Conservation (phyloP, 2,329 filamentous ascomycete genomes). For the Talaromyces rugulosus region DNA sequence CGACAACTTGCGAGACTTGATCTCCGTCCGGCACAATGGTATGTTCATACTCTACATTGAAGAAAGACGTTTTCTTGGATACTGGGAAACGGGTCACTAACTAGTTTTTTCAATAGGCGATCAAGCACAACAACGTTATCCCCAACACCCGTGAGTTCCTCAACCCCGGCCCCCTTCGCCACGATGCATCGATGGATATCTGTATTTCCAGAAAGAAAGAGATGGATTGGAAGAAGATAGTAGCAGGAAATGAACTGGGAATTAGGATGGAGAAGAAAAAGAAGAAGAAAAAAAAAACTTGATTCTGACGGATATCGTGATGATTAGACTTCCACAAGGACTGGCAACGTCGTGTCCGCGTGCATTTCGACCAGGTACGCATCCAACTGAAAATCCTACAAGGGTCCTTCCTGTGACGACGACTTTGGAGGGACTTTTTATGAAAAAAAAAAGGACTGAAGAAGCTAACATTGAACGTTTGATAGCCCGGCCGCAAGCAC, state of each 20-base stretch:
- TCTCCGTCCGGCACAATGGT: slow-evolving; percentile 53
- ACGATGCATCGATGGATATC: not conserved
- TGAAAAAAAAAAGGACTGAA: not conserved
- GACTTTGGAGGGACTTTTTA: slow-evolving; percentile 22
- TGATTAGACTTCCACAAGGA: slow-evolving; percentile 94
- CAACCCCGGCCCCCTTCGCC: slow-evolving; percentile 4
- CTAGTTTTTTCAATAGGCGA: slow-evolving; percentile 59
- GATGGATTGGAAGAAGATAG: not conserved
- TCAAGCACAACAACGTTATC: slow-evolving; percentile 99
- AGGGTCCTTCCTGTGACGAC: not conserved
- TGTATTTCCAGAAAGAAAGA: not conserved
- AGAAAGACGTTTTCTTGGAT: not conserved
- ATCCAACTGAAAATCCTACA: slow-evolving; percentile 18
- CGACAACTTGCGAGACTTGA: slow-evolving; percentile 44
- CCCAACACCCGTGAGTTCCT: slow-evolving; percentile 79
- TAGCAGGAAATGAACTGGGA: slow-evolving; percentile 7
- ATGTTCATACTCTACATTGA: slow-evolving; percentile 23
- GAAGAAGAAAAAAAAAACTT: slow-evolving; percentile 15
- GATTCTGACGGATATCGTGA: slow-evolving; percentile 21
- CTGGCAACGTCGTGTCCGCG: slow-evolving; percentile 98
- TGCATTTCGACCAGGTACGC: slow-evolving; percentile 99
- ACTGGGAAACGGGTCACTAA: not conserved
- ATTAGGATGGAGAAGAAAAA: slow-evolving; percentile 11
- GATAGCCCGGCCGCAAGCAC: slow-evolving; percentile 91
- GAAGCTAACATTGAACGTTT: slow-evolving; percentile 9